phyloP scores from a whole-genome alignment of 2,329 filamentous ascomycete species.

The Epichloe scottii region DNA sequence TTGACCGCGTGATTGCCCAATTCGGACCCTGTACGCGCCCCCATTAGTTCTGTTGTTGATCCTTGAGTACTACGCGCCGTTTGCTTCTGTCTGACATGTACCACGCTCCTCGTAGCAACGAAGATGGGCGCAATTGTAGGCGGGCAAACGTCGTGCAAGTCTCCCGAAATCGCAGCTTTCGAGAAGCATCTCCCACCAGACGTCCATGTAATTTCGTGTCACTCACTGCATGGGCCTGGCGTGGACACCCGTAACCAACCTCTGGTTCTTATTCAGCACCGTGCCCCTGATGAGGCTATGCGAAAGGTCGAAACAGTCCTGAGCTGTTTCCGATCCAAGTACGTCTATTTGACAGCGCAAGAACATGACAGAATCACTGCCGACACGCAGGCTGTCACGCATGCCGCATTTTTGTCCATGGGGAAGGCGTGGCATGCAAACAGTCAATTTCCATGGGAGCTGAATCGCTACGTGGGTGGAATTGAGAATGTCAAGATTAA shows the following conservation, averaged over 20 bases:
- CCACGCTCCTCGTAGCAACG: conserved; percentile 50
- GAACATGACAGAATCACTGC: conserved; percentile 96
- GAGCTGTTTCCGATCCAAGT: conserved; percentile 70
- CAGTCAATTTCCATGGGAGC: conserved; percentile 92
- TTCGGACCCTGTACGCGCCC: conserved; percentile 72
- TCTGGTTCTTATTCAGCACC: conserved; percentile 86
- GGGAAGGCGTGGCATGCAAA: conserved; percentile 95
- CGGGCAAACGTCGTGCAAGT: conserved; percentile 96
- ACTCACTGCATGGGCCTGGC: conserved; percentile 88
- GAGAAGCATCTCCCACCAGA: conserved; percentile 77
- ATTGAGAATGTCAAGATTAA: conserved; percentile 99
- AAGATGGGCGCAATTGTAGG: conserved; percentile 93
- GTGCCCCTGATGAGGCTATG: conserved; percentile 65
- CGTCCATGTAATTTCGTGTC: conserved; percentile 88
- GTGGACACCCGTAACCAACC: conserved; percentile 84
- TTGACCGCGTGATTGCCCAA: conserved; percentile 73
- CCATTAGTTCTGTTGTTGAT: conserved; percentile 3
- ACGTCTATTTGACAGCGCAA: conserved; percentile 74
- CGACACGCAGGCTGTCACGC: conserved; percentile 95
- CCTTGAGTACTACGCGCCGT: not conserved
- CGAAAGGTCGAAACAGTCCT: conserved; percentile 70
- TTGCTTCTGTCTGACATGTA: conserved; percentile 3
- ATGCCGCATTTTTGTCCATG: conserved; percentile 95
- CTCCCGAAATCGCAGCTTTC: conserved; percentile 87
- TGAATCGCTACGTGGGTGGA: conserved; percentile 86